Base-by-base conservation (phyloP, 2,329 filamentous ascomycete species). In the Apiospora sp. region DNA sequence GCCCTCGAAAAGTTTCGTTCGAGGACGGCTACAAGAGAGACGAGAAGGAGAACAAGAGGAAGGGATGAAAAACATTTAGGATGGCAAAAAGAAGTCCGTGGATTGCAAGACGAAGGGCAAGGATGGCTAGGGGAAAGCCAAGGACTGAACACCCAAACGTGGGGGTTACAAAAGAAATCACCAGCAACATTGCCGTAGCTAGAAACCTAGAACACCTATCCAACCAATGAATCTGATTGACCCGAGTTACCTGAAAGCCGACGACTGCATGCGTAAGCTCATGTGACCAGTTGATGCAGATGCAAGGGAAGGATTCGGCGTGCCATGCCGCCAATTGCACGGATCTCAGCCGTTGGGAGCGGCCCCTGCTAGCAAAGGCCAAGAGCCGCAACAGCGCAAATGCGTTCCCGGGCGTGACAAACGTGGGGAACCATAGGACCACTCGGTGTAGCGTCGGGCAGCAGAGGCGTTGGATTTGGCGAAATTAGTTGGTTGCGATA, bases 231-330 rank as follows among this genome's bases (percentile, higher is more conserved):
- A 37, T 61, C 30, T 19, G 8, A 61, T 61, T 12, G 19, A 37
- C 19, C 7, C 49, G 24, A 19, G 46, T 49, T 10, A 49, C 8
- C 10, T 41, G 37, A 24, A 34, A 30, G 22, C 30, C 34, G 12
- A 14, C 0, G 10, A 30, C 58, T 41, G 34, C 58, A 64, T 30
- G 2, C 16, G 34, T 14, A 41, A n/a, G 3, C 19, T 61, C 30
- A 61, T 61, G 30, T 41, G 58, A 41, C 34, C 19, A 41, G 7
- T 54, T 13, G 7, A 2, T 19, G 19, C 14, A 16, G 34, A 41
- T 64, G 34, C 58, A 64, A 64, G 22, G 58, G 34, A 64, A 41
- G 34, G 58, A 64, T 41, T 64, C 12, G 34, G 34, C 58, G 34
- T 64, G 34, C 34, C 58, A 41, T 37, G 2, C 30, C 58, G 22